These are phyloP conservation scores for Suillus cothurnatus DNA, from an alignment of 768 basidiomycete species.

Conservation along the genomic window DNA sequence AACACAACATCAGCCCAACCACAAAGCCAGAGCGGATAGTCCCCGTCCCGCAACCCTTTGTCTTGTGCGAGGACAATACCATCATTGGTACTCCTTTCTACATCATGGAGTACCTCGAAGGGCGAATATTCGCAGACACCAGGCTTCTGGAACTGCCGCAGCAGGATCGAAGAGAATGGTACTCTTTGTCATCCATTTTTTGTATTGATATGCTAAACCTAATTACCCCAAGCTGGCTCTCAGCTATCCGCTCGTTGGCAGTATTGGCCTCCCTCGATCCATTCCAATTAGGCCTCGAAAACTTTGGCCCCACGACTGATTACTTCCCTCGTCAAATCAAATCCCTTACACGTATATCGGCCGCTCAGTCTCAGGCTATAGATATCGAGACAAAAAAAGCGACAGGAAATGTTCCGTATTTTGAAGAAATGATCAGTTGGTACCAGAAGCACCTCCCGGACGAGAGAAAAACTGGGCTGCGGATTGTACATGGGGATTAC, in stretches of 20 bases:
- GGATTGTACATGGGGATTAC: conserved; percentile 97
- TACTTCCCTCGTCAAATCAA: conserved; percentile 96
- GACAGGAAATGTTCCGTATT: conserved; percentile 74
- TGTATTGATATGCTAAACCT: background rate
- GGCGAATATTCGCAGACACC: conserved; percentile 89
- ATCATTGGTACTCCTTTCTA: conserved; percentile 93
- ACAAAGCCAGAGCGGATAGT: conserved; percentile 56
- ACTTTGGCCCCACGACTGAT: conserved; percentile 70
- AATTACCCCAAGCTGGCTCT: conserved; percentile 63
- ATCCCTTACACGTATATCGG: conserved; percentile 79
- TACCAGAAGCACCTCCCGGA: conserved; percentile 76
- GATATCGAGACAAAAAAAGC: conserved; percentile 64
- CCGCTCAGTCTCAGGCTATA: conserved; percentile 68
- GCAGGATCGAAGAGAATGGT: conserved; percentile 73
- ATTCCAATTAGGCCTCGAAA: conserved; percentile 61
- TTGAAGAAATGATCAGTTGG: conserved; percentile 74
- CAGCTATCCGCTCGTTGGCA: conserved; percentile 71
- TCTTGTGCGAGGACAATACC: conserved; percentile 74
- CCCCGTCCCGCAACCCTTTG: conserved; percentile 84
- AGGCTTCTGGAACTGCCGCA: conserved; percentile 70
- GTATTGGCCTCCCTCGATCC: conserved; percentile 68
- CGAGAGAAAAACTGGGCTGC: conserved; percentile 69
- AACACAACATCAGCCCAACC: conserved; percentile 59
- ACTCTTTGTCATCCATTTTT: conserved; percentile 19
- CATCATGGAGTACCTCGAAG: conserved; percentile 94